Evolutionary conservation across 2,329 filamentous ascomycete species (phyloP).

Genomic region (Fusarium dlaminii): DNA sequence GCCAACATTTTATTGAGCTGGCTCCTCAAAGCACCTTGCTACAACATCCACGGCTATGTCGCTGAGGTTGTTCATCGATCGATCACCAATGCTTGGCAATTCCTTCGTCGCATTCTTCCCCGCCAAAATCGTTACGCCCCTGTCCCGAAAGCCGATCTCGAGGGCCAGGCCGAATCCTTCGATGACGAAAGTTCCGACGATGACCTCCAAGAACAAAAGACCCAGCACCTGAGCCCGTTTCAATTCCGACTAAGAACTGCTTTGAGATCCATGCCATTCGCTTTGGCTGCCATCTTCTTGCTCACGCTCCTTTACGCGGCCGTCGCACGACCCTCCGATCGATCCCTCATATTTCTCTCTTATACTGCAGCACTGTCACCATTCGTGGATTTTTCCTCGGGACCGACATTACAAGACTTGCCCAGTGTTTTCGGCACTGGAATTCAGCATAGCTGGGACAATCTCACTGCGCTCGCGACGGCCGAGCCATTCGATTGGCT

Average conservation of each 20-base stretch:
- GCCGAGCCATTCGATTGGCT: conserved; percentile 41
- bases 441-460: conserved; percentile 43
- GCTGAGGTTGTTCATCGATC: conserved; percentile 43
- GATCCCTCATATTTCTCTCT: conserved; percentile 48
- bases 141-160: conserved; percentile 18
- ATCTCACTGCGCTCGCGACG: conserved; percentile 41
- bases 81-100: conserved; percentile 3
- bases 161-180: not conserved
- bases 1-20: conserved; percentile 32
- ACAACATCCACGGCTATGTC: conserved; percentile 27
- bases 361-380: conserved; percentile 48
- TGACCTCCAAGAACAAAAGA: not conserved
- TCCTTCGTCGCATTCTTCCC: conserved; percentile 6
- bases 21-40: conserved; percentile 41
- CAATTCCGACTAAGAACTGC: not conserved
- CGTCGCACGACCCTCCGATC: conserved; percentile 42
- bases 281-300: not conserved
- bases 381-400: conserved; percentile 47
- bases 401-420: conserved; percentile 40
- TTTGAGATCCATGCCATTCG: not conserved
- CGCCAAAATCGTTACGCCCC: conserved; percentile 21
- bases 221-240: not conserved
- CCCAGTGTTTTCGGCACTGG: conserved; percentile 32
- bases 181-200: not conserved
- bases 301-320: conserved; percentile 34